Evolutionary conservation across 2,329 filamentous ascomycete species (phyloP), one percentile per base, ranked within the genome.

Genomic region (Neobulgaria alba): DNA sequence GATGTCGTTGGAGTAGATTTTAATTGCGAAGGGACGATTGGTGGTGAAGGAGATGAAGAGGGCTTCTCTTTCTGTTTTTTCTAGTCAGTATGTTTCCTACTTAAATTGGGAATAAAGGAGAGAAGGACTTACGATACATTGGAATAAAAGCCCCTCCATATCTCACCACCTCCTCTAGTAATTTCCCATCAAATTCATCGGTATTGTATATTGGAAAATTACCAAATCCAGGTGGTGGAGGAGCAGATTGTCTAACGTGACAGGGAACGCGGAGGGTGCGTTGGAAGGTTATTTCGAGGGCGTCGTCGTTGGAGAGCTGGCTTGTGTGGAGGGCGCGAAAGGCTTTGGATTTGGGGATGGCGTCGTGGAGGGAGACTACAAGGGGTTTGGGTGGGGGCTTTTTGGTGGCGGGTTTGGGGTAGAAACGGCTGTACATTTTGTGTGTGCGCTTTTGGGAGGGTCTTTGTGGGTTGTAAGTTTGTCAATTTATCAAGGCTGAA

Each of bases 81-180:
- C 23, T 26, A 7, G 12, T 26, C 23, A 26, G 23, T 12, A 7
- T 26, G 23, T 12, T 26, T 12, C 23, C 12, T 26, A 7, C 23
- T 12, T 12, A 26, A 26, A 26, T 12, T 26, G 12, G 23, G 12
- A 26, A 26, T 26, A 26, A 26, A 26, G 12, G 23, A 26, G 23
- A 26, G 7, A 7, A 26, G 12, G 23, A 26, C 23, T 26, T 12
- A 26, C 23, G 23, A 48, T 69, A 63, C 59, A 73, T 71, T 0
- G 67, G 63, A 4, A 72, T 54, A 47, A 72, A 67, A 0, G 67
- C 36, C 1, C 69, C 68, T 2, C 64, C 64, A 43, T 68, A 67
- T 1, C 43, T 48, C 0, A 45, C 51, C 50, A 71, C 62, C 3
- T 53, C 38, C 0, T 44, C 10, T 1, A 62, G 61, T n/a, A 73